Evolutionary conservation across 495 filamentous ascomycete genomes (phyloP).

Genomic region (Tuber melanosporum): DNA sequence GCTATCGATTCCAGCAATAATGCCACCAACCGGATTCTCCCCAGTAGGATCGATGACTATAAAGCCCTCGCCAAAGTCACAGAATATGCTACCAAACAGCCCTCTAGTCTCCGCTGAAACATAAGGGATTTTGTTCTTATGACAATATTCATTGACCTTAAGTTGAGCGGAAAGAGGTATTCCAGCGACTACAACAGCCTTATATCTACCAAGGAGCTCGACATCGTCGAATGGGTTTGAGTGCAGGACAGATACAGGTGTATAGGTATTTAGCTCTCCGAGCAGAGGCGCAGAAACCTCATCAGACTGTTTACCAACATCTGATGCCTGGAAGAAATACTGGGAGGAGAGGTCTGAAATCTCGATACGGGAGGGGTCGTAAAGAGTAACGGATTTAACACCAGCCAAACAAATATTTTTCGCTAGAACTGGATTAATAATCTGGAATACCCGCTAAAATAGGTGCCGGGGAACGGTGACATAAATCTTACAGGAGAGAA

Average conservation of each 20-base stretch:
- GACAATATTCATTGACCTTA: constrained; percentile 81
- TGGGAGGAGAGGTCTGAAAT: constrained; percentile 46
- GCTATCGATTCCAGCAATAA: constrained; percentile 80
- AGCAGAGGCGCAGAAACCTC: constrained; percentile 79
- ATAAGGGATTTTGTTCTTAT: constrained; percentile 82
- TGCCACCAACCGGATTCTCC: constrained; percentile 79
- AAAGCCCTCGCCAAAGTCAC: constrained; percentile 93
- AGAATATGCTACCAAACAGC: constrained; percentile 92
- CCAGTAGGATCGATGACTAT: constrained; percentile 82
- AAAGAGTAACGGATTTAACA: constrained; percentile 57
- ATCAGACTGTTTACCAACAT: constrained; percentile 89
- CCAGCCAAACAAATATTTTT: constrained; percentile 98
- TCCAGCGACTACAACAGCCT: constrained; percentile 85
- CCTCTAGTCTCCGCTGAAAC: constrained; percentile 84
- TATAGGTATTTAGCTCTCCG: constrained; percentile 92
- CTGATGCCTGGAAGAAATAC: constrained; percentile 84
- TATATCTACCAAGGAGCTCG: constrained; percentile 72
- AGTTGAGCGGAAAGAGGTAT: constrained; percentile 73
- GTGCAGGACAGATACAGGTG: constrained; percentile 71
- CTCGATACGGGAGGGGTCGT: constrained; percentile 33
- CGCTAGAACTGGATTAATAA: constrained; percentile 48
- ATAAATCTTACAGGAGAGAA: not conserved
- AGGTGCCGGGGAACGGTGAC: not conserved
- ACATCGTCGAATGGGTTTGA: constrained; percentile 54
- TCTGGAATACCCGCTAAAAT: not conserved